Evolutionary conservation across 1,139 yeast species (phyloP).

Genomic region (Martiniozyma asiatica): DNA sequence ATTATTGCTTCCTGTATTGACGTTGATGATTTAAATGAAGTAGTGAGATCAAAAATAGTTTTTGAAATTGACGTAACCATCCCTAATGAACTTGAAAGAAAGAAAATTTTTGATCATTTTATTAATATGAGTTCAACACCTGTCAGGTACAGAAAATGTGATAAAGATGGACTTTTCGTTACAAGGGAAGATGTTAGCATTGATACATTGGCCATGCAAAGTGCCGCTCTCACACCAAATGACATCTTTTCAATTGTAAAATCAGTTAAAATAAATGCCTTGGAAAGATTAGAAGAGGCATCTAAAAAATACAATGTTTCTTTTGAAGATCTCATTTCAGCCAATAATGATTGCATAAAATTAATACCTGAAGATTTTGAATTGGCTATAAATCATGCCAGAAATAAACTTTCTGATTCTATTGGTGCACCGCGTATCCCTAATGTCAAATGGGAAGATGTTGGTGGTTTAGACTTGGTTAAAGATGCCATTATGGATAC

Average conservation of each 20-base stretch:
- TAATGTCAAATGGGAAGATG: conserved; percentile 89
- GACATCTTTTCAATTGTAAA: conserved; percentile 67
- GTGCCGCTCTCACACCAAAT: conserved; percentile 87
- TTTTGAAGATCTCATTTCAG: conserved; percentile 18
- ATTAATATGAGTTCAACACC: conserved; percentile 19
- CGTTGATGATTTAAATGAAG: conserved; percentile 56
- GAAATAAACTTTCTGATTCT: conserved; percentile 82
- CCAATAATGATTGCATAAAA: conserved; percentile 40
- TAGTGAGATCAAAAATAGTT: conserved; percentile 55
- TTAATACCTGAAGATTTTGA: conserved; percentile 58
- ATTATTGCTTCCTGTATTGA: conserved; percentile 65
- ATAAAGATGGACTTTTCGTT: conserved; percentile 9
- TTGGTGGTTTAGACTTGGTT: conserved; percentile 81
- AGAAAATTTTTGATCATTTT: conserved; percentile 44
- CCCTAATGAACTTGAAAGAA: conserved; percentile 69
- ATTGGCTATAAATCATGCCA: conserved; percentile 65
- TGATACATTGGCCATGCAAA: conserved; percentile 59
- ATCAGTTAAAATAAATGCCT: conserved; percentile 48
- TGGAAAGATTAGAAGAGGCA: conserved; percentile 34
- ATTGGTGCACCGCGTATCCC: conserved; percentile 97
- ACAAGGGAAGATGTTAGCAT: conserved; percentile 44
- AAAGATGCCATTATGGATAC: conserved; percentile 91
- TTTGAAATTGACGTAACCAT: conserved; percentile 70
- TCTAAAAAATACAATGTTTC: conserved; percentile 11
- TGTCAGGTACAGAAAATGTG: not conserved